Conservation (phyloP, 2,329 filamentous ascomycete genomes). For the Colletotrichum cuscutae region DNA sequence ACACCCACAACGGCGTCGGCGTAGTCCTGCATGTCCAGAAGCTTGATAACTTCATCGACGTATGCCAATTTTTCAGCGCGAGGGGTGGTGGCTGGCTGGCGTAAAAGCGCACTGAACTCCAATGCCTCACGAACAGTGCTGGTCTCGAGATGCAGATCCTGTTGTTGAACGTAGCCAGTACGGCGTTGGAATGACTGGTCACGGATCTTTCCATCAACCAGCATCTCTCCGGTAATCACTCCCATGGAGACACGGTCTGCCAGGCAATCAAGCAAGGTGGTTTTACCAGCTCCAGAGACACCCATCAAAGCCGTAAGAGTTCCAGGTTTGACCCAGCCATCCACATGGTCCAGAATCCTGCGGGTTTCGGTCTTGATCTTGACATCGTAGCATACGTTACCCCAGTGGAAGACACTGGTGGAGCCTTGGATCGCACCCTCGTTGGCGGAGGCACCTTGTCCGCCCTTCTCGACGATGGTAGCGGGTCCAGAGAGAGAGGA, state of each 20-base stretch:
- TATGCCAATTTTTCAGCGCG: conserved; percentile 41
- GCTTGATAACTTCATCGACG: conserved; percentile 44
- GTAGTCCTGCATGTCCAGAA: conserved; percentile 65
- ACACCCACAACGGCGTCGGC: conserved; percentile 77
- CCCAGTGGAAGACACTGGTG: conserved; percentile 75
- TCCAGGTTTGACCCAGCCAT: conserved; percentile 78
- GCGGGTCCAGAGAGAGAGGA: conserved; percentile 31
- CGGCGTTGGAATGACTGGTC: conserved; percentile 75
- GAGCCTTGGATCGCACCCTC: conserved; percentile 48
- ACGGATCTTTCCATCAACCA: conserved; percentile 72
- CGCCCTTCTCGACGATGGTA: conserved; percentile 30
- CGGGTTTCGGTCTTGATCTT: conserved; percentile 70
- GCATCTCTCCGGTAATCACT: conserved; percentile 73
- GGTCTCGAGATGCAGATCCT: conserved; percentile 56
- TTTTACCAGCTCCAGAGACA: conserved; percentile 44
- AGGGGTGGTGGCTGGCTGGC: conserved; percentile 69
- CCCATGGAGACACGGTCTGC: conserved; percentile 76
- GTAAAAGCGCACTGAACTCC: conserved; percentile 73
- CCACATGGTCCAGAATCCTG: conserved; percentile 72
- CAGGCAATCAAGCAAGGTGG: conserved; percentile 69
- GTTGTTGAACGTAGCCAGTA: conserved; percentile 74
- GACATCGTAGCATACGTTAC: conserved; percentile 76
- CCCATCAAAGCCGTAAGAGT: conserved; percentile 73
- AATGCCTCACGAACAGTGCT: conserved; percentile 70
- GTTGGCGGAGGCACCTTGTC: conserved; percentile 7